Percentiles rank a stretch among this genome's conserved stretches.
Evolutionary conservation across 2,329 filamentous ascomycete species (phyloP).

Genomic region (Keithomyces neogunnii): DNA sequence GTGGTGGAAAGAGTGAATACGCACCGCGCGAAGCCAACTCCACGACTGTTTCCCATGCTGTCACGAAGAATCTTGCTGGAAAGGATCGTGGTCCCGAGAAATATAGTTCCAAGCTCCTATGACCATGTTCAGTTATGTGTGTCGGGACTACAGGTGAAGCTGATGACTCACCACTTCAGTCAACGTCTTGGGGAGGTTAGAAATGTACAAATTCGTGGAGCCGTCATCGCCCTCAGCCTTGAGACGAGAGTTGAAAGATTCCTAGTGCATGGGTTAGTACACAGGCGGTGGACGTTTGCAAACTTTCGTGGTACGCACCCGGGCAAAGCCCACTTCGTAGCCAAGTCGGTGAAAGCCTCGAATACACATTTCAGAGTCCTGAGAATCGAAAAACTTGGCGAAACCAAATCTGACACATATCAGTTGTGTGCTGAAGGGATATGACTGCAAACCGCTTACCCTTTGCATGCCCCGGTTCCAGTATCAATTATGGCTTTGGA

Average conservation of each 20-base stretch:
- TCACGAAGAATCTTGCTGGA: conserved; percentile 95
- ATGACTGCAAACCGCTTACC: conserved; percentile 45
- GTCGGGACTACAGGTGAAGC: no score
- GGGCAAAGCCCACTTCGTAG: conserved; percentile 95
- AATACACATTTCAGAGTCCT: conserved; percentile 91
- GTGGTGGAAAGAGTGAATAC: conserved; percentile 14
- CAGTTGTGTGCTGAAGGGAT: conserved; percentile 1
- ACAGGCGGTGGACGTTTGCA: background rate
- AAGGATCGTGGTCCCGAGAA: conserved; percentile 71
- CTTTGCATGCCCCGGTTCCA: conserved; percentile 88
- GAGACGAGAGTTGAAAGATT: conserved; percentile 96
- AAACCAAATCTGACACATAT: conserved; percentile 73
- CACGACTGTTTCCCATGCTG: conserved; percentile 83
- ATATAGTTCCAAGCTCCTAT: conserved; percentile 70
- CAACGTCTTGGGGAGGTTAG: conserved; percentile 86
- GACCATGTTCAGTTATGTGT: conserved; percentile 7
- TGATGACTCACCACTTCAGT: conserved; percentile 68
- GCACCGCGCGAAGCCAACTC: conserved; percentile 94
- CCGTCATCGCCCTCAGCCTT: conserved; percentile 86
- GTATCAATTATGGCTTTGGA: conserved; percentile 98
- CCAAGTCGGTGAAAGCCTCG: conserved; percentile 89
- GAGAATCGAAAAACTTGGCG: conserved; percentile 83
- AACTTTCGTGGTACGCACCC: conserved; percentile 43
- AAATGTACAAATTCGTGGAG: conserved; percentile 97
- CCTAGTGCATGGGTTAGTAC: conserved; percentile 41